Evolutionary conservation across 192 early-diverging fungal genomes (phyloP).

Genomic region (Coemansia sp.): DNA sequence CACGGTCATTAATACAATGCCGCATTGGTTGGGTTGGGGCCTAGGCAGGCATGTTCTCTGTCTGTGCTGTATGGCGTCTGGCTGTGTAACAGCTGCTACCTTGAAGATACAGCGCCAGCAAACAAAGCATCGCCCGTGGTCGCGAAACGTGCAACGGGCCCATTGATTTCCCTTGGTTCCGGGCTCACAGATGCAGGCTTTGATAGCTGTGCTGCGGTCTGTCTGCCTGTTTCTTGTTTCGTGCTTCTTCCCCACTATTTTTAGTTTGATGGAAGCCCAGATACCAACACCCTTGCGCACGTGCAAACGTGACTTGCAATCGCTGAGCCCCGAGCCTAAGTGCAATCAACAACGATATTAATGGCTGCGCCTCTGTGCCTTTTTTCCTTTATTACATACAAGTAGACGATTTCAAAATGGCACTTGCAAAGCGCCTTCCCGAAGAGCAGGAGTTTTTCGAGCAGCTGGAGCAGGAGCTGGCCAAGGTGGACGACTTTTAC

Average conservation of each 20-base stretch:
- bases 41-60: background rate
- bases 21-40: background rate
- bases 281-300: background rate
- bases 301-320: background rate
- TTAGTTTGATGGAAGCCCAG: background rate
- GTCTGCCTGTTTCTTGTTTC: background rate
- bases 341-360: conserved; percentile 2
- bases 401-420: conserved; percentile 37
- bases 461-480: conserved; percentile 50
- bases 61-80: conserved; percentile 5
- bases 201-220: background rate
- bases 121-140: background rate
- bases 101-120: background rate
- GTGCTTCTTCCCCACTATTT: background rate
- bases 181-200: background rate
- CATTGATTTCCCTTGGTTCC: background rate
- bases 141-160: background rate
- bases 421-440: conserved; percentile 25
- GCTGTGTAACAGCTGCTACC: background rate
- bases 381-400: background rate
- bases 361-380: conserved; percentile 3
- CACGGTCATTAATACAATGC: background rate
- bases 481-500: conserved; percentile 56
- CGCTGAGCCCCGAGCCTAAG: too few relatives aligned
- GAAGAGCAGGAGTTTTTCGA: conserved; percentile 55